Percentiles rank a stretch among this genome's conserved stretches.
Conservation (phyloP, 192 early-diverging fungal genomes). For the Backusella psychrophila region DNA sequence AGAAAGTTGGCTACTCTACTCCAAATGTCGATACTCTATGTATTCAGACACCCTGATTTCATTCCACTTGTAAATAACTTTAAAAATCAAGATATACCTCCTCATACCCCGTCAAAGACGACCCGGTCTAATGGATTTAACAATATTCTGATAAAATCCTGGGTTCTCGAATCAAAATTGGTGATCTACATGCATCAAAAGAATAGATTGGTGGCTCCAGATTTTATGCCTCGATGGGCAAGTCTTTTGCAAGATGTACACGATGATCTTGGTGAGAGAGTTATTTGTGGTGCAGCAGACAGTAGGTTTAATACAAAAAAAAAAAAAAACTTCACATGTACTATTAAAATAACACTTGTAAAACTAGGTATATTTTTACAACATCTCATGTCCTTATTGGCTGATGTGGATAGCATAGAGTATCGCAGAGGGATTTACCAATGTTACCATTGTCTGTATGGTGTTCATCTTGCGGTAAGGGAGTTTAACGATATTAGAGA, state of each 20-base stretch:
- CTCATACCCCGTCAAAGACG: slow-evolving; percentile 20
- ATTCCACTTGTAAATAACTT: slow-evolving; percentile 36
- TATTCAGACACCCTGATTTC: slow-evolving; percentile 36
- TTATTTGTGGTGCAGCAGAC: slow-evolving; percentile 53
- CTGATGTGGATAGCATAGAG: slow-evolving; percentile 33
- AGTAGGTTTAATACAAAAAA: slow-evolving; percentile 27
- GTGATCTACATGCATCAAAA: neutral
- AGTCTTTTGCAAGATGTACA: slow-evolving; percentile 49
- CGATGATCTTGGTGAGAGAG: slow-evolving; percentile 59
- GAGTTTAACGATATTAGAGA: neutral
- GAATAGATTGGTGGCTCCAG: neutral
- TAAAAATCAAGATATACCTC: slow-evolving; percentile 10
- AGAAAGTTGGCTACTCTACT: slow-evolving; percentile 10
- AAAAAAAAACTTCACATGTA: neutral
- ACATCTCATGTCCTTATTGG: slow-evolving; percentile 37
- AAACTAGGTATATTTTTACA: slow-evolving; percentile 48
- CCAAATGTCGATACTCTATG: slow-evolving; percentile 24
- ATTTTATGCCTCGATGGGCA: slow-evolving; percentile 18
- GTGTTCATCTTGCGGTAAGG: slow-evolving; percentile 53
- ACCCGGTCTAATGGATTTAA: slow-evolving; percentile 26
- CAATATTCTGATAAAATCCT: slow-evolving; percentile 16
- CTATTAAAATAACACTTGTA: neutral
- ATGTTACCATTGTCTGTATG: slow-evolving; percentile 67
- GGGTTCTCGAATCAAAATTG: slow-evolving; percentile 19
- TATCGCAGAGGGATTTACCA: slow-evolving; percentile 57